Evolutionary conservation across 2,329 filamentous ascomycete species (phyloP).

Genomic region (Calonectria honghensis): DNA sequence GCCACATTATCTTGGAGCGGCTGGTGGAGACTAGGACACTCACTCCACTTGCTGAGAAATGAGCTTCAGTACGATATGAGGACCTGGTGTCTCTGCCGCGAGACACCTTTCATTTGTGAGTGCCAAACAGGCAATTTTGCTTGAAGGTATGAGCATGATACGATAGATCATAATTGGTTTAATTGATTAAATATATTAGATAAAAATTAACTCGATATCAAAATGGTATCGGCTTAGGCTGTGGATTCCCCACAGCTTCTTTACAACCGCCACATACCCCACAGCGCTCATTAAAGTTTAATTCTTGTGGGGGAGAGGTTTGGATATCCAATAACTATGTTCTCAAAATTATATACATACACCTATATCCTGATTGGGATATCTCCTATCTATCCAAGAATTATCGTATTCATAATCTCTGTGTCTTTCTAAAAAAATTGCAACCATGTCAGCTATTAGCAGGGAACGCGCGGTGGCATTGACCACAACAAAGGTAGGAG

Average conservation of each 20-base stretch:
- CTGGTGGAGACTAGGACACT: neutral
- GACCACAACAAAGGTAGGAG: neutral
- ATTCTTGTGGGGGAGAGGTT: neutral
- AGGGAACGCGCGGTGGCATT: neutral
- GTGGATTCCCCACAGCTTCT: neutral
- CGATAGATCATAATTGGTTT: no score
- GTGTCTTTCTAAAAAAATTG: neutral
- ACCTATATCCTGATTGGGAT: fast-evolving
- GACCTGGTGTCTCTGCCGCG: no score
- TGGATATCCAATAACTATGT: neutral
- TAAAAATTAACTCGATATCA: no score
- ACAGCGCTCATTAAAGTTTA: neutral
- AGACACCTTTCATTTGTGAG: no score
- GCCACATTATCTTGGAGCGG: neutral
- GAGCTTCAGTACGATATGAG: neutral
- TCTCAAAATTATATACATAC: neutral
- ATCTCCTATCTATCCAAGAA: neutral
- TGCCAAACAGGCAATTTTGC: no score
- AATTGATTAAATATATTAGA: no score
- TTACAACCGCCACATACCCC: neutral
- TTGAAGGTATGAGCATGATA: no score
- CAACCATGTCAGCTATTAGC: neutral
- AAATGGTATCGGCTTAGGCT: no score
- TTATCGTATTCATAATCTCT: neutral
- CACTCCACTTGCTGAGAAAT: neutral